Evolutionary conservation across 352 stramenopile genomes (phyloP).

Genomic region (Phytophthora pseudosyringae): DNA sequence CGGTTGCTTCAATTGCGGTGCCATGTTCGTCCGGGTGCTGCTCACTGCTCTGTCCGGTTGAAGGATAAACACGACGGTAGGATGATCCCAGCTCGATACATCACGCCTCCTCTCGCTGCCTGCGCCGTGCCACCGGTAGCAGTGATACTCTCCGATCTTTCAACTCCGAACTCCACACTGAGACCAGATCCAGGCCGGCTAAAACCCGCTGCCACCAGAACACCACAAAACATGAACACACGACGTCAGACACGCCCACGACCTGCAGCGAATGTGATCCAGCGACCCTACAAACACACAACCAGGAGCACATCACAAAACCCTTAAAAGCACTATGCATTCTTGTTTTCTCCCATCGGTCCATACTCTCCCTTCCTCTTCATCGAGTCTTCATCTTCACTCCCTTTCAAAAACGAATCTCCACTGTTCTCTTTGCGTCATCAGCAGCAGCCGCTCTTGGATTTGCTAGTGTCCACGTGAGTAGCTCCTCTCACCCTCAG

Average conservation of each 20-base stretch:
- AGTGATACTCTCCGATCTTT: background rate
- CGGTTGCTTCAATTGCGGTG: background rate
- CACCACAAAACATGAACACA: no score
- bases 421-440: conserved; percentile 6
- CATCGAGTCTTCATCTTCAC: conserved; percentile 18
- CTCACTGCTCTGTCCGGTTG: background rate
- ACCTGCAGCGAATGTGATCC: background rate
- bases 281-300: background rate
- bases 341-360: conserved; percentile 18
- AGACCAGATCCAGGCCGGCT: no score
- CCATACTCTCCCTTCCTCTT: conserved; percentile 14
- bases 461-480: conserved; percentile 56
- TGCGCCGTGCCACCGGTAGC: background rate
- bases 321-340: conserved; percentile 26
- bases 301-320: conserved; percentile 1
- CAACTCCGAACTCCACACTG: background rate
- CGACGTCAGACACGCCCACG: background rate
- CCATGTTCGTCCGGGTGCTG: background rate
- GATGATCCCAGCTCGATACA: background rate
- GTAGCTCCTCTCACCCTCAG: conserved; percentile 58
- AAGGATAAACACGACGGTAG: background rate
- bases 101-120: background rate
- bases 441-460: conserved; percentile 68
- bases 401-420: conserved; percentile 28
- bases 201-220: no score